Evolutionary conservation across 2,329 filamentous ascomycete species (phyloP).

Genomic region (Colletotrichum truncatum): DNA sequence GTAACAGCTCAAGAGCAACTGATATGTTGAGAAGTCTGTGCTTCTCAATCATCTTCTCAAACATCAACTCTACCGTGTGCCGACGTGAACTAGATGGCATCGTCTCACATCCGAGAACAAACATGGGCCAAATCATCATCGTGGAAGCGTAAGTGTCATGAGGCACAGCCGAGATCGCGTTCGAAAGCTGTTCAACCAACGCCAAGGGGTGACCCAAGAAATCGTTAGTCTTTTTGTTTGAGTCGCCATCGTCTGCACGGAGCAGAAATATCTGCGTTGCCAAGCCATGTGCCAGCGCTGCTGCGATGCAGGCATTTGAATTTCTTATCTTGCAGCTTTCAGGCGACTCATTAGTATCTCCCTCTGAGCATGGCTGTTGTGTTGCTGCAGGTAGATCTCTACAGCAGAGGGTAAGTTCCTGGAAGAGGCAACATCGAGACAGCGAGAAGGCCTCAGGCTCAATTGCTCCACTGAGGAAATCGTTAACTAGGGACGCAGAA

Average conservation of each 20-base stretch:
- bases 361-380: not conserved
- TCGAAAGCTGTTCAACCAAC: not conserved
- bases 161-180: conserved; percentile 1
- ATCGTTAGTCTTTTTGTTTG: not conserved
- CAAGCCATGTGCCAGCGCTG: not conserved
- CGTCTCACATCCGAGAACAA: conserved; percentile 19
- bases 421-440: not conserved
- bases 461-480: not conserved
- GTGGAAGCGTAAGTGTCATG: conserved; percentile 8
- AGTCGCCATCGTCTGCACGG: not conserved
- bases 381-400: not conserved
- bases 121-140: conserved; percentile 26
- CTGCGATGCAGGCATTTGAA: conserved; percentile 18
- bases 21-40: conserved; percentile 6
- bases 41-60: conserved; percentile 19
- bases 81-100: not conserved
- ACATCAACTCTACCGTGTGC: not conserved
- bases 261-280: conserved; percentile 23
- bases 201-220: not conserved
- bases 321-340: not conserved
- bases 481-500: not conserved
- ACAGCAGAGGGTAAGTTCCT: not conserved
- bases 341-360: not conserved
- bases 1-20: not conserved
- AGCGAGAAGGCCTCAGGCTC: not conserved